Conservation (phyloP, 202 grass and related monocot species). For the Cymbopogon flexuosus region DNA sequence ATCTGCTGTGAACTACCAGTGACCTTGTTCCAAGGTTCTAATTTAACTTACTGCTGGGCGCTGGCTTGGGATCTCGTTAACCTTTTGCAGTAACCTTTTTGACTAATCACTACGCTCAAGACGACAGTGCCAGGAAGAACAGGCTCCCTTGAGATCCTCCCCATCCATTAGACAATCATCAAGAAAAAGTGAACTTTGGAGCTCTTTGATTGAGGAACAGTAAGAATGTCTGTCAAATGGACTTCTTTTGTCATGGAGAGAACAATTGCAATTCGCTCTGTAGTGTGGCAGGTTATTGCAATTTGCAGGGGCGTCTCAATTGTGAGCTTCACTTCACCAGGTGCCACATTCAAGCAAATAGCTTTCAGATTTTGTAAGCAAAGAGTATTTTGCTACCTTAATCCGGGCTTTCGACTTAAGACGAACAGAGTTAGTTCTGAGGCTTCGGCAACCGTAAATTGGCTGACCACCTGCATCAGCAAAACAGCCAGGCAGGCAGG, state of each 20-base stretch:
- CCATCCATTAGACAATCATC: background rate
- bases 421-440: background rate
- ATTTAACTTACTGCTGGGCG: slow-evolving; percentile 12
- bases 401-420: background rate
- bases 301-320: background rate
- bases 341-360: background rate
- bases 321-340: background rate
- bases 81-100: slow-evolving; percentile 35
- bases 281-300: background rate
- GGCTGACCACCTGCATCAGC: background rate
- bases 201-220: background rate
- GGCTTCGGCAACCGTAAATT: background rate
- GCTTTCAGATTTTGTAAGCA: background rate
- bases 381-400: background rate
- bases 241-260: background rate
- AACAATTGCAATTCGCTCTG: no score
- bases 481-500: background rate
- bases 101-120: slow-evolving; percentile 39
- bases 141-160: slow-evolving; percentile 18
- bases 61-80: slow-evolving; percentile 40
- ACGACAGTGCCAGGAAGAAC: slow-evolving; percentile 18
- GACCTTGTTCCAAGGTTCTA: slow-evolving; percentile 32
- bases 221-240: slow-evolving; percentile 15
- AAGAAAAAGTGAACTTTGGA: background rate
- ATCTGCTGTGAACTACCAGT: slow-evolving; percentile 13